phyloP scores from a whole-genome alignment of 2,329 filamentous ascomycete species.

The Fusarium tuaranense region DNA sequence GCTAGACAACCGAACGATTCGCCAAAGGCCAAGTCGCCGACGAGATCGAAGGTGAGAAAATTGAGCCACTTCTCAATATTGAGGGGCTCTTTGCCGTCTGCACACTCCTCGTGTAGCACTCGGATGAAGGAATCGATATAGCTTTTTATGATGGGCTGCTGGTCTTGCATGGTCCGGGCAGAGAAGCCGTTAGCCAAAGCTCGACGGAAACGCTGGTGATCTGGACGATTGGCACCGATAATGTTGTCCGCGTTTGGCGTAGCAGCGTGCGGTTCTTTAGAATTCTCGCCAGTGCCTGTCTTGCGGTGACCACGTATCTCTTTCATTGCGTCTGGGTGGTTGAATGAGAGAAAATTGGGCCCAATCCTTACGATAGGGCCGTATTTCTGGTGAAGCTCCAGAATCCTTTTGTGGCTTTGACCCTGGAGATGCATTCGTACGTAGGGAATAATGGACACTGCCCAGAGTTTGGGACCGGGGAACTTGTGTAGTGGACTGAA shows the following conservation, averaged over 20 bases:
- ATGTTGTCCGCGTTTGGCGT: neutral
- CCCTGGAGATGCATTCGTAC: neutral
- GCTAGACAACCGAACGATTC: slow-evolving; percentile 6
- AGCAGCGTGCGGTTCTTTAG: neutral
- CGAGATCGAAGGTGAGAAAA: slow-evolving; percentile 7
- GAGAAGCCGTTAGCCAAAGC: slow-evolving; percentile 9
- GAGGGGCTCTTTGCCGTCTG: neutral
- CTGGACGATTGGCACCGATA: neutral
- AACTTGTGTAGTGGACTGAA: neutral
- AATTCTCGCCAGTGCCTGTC: neutral
- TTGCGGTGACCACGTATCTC: slow-evolving; percentile 10
- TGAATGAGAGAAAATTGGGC: slow-evolving; percentile 5
- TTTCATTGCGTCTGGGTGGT: slow-evolving; percentile 10
- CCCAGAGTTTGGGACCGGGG: slow-evolving; percentile 12
- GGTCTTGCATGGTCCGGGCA: slow-evolving; percentile 4
- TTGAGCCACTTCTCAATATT: slow-evolving; percentile 10
- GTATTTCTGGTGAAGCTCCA: slow-evolving; percentile 12
- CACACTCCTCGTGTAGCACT: neutral
- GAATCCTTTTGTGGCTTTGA: neutral
- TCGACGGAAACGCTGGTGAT: slow-evolving; percentile 9
- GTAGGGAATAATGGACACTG: neutral
- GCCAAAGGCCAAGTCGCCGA: slow-evolving; percentile 8
- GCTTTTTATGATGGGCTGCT: neutral
- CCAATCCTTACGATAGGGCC: neutral
- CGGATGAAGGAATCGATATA: slow-evolving; percentile 2